These are phyloP conservation scores for Taxillus chinensis DNA, from an alignment of 164 flowering plant genomes.

Conservation along the genomic window DNA sequence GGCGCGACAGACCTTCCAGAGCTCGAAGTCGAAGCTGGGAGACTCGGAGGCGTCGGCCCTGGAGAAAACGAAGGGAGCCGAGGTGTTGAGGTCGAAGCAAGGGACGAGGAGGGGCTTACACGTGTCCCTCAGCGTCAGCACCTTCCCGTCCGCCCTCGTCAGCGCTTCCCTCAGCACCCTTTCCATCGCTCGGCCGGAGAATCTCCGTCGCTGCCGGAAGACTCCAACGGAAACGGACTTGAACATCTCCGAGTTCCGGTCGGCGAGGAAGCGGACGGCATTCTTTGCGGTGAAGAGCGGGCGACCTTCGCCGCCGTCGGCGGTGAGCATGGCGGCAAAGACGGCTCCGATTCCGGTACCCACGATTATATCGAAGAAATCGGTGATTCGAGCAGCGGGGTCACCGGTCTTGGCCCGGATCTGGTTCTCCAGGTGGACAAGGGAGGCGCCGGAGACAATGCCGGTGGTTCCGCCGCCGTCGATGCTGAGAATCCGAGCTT, in stretches of 20 bases:
- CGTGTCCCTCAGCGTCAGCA: slow-evolving; percentile 52
- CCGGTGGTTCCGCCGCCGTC: slow-evolving; percentile 57
- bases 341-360: slow-evolving; percentile 67
- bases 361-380: slow-evolving; percentile 53
- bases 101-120: slow-evolving; percentile 68
- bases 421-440: slow-evolving; percentile 51
- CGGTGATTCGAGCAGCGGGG: slow-evolving; percentile 34
- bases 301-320: slow-evolving; percentile 41
- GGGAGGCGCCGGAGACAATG: slow-evolving; percentile 43
- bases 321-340: slow-evolving; percentile 48
- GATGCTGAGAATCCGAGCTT: slow-evolving; percentile 45
- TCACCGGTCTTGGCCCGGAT: slow-evolving; percentile 51
- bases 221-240: slow-evolving; percentile 17
- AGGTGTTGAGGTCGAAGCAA: slow-evolving; percentile 51
- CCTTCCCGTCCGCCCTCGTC: slow-evolving; percentile 30
- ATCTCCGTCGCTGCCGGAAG: slow-evolving; percentile 24
- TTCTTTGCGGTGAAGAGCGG: slow-evolving; percentile 44
- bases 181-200: slow-evolving; percentile 44
- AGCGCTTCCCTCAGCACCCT: slow-evolving; percentile 34
- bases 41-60: slow-evolving; percentile 66
- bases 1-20: slow-evolving; percentile 69
- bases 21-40: slow-evolving; percentile 54
- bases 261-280: slow-evolving; percentile 24
- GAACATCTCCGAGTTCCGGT: slow-evolving; percentile 27
- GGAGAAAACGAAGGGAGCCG: slow-evolving; percentile 72